Evolutionary conservation across 2,329 filamentous ascomycete genomes (phyloP).

Genomic region (Botrytis galanthina): DNA sequence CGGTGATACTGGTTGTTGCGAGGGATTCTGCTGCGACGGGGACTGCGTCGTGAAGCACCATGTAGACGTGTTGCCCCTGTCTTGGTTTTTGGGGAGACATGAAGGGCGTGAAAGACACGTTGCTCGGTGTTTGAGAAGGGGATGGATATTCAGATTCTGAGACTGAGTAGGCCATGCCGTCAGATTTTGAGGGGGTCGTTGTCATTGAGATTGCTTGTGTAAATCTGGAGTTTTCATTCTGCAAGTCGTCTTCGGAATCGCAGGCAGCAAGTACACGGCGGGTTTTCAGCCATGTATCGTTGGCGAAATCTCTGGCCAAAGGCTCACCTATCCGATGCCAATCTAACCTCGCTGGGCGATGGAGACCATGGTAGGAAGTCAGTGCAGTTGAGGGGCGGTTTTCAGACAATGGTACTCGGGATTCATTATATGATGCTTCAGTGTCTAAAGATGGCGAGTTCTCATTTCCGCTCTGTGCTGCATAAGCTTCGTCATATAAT

Average conservation of each 20-base stretch:
- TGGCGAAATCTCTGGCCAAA: background rate
- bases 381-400: background rate
- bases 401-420: background rate
- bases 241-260: background rate
- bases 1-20: background rate
- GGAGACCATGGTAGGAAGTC: background rate
- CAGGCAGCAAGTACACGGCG: background rate
- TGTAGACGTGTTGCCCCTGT: background rate
- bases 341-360: constrained; percentile 8
- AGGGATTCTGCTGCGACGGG: constrained; percentile 5
- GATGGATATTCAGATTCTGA: background rate
- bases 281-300: background rate
- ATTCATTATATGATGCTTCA: background rate
- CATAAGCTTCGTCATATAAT: background rate
- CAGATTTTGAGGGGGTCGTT: background rate
- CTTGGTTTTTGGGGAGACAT: background rate
- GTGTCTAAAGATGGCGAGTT: background rate
- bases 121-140: background rate
- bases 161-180: background rate
- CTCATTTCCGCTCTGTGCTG: background rate
- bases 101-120: background rate
- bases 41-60: background rate
- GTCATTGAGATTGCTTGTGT: background rate
- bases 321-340: background rate
- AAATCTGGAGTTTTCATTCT: background rate